Evolutionary conservation across 2,329 filamentous ascomycete species (phyloP), one percentile per base, ranked within the genome.

Genomic region (Aspergillus pseudoterreus): DNA sequence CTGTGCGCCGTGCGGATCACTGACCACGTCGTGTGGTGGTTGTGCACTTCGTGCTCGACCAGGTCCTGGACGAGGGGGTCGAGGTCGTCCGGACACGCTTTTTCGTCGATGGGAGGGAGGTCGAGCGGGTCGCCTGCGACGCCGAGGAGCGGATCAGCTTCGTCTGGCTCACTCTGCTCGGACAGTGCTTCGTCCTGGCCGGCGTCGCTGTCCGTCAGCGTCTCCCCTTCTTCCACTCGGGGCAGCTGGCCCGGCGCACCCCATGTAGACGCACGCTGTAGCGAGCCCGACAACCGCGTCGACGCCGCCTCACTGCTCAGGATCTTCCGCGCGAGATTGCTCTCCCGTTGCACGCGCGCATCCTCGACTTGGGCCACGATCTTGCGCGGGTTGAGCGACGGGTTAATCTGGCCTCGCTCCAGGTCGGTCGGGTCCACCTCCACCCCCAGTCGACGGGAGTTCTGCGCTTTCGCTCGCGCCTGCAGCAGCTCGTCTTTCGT

Each of bases 1-100:
- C 78, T 74, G 57, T 80, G 75, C 33, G 75, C 71, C 0, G 77
- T 76, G 19, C 80, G 73, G 21, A 81, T 71, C 15, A 76, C 68
- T 30, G 76, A 72, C 78, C 79, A 75, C 57, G 72, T 60, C 21
- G 76, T 74, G 51, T 73, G 71, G 49, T 72, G 69, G 58, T 80
- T 80, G 47, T 79, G 74, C 24, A 80, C 69, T 56, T 78, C 76
- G 15, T 78, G 73, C 54, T 76, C 74, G 33, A 73, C 63, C 1
- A 70, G 57, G 12, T 73, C 65, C 47, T 75, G 71, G 1, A 75
- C 65, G 38, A 77, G 63, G 2, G 75, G 71, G 21, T 74, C 71
- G 39, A 78, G 60, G n/a, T 77, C 71, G 5, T 77, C 71, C 9
- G 70, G 69, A 8, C 70, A 62, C 0, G 68, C 61, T 0, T 62